Conservation (phyloP, 2,329 filamentous ascomycete genomes). For the Botrytis galanthina region DNA sequence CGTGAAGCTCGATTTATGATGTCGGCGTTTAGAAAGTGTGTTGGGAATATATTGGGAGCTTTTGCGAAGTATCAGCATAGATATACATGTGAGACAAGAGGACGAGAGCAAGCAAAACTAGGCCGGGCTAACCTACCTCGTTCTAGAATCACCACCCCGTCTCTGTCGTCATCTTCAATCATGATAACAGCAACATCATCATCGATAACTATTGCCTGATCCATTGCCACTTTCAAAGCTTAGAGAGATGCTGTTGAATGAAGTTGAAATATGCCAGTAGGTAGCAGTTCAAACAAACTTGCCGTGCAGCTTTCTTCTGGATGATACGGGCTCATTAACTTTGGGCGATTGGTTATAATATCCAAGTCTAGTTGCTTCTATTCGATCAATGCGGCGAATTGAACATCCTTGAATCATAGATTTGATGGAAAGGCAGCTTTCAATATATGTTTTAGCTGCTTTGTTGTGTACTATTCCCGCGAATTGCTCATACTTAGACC, state of each 20-base stretch:
- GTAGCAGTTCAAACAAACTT: not conserved
- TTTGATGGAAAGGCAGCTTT: not conserved
- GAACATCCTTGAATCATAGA: not conserved
- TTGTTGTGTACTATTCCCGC: not conserved
- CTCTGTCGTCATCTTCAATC: not conserved
- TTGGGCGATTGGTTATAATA: not conserved
- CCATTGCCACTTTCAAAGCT: not conserved
- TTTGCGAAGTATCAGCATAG: not conserved
- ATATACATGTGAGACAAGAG: not conserved
- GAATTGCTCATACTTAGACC: not conserved
- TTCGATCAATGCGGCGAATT: not conserved
- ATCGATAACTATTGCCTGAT: slow-evolving; percentile 6
- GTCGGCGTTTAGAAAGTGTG: not conserved
- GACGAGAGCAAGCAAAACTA: not conserved
- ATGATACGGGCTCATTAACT: not conserved
- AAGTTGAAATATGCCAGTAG: not conserved
- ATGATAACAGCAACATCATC: not conserved
- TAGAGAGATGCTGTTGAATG: not conserved
- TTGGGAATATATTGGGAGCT: not conserved
- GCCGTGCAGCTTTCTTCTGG: not conserved
- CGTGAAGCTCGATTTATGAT: not conserved
- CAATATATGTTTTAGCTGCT: slow-evolving; percentile 10
- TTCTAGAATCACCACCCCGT: slow-evolving; percentile 12
- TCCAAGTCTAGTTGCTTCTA: not conserved
- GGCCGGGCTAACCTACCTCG: not conserved